phyloP scores from a whole-genome alignment of 345 rosid species.

The Anacardium occidentale region DNA sequence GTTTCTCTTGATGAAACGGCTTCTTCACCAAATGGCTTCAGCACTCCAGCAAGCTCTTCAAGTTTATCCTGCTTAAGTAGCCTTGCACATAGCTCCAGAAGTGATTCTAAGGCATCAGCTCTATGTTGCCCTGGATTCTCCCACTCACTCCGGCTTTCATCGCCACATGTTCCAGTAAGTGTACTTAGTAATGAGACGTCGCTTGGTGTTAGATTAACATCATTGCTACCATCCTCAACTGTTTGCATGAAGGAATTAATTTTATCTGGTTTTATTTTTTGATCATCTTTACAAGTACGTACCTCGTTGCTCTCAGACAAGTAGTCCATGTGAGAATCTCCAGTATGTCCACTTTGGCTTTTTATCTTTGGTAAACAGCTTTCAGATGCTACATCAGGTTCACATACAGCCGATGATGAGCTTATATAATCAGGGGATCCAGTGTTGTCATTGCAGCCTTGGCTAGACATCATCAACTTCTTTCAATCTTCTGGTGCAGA shows the following conservation, averaged over 20 bases:
- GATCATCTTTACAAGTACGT: constrained; percentile 24
- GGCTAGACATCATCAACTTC: constrained; percentile 20
- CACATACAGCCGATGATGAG: constrained; percentile 26
- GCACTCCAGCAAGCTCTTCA: constrained; percentile 85
- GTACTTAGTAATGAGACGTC: constrained; percentile 55
- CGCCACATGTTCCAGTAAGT: constrained; percentile 47
- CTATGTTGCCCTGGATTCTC: constrained; percentile 70
- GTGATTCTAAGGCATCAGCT: constrained; percentile 87
- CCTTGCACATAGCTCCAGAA: constrained; percentile 87
- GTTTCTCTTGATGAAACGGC: constrained; percentile 92
- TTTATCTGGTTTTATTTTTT: constrained; percentile 27
- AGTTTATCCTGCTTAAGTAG: constrained; percentile 82
- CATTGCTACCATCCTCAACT: constrained; percentile 38
- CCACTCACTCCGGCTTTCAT: constrained; percentile 44
- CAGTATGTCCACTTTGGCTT: constrained; percentile 30
- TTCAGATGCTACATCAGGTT: constrained; percentile 30
- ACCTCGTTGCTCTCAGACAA: constrained; percentile 32
- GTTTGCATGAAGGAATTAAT: constrained; percentile 21
- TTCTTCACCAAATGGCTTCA: constrained; percentile 91
- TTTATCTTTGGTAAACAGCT: constrained; percentile 25
- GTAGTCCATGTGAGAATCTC: constrained; percentile 31
- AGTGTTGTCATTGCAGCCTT: constrained; percentile 13
- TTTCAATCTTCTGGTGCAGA: constrained; percentile 25
- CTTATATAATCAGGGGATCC: constrained; percentile 27
- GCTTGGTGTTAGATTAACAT: constrained; percentile 34